A percentile compares a stretch with the other conserved stretches of the same genome.
phyloP scores from a whole-genome alignment of 2,329 filamentous ascomycete species.

The Knoxdaviesia capensis region DNA sequence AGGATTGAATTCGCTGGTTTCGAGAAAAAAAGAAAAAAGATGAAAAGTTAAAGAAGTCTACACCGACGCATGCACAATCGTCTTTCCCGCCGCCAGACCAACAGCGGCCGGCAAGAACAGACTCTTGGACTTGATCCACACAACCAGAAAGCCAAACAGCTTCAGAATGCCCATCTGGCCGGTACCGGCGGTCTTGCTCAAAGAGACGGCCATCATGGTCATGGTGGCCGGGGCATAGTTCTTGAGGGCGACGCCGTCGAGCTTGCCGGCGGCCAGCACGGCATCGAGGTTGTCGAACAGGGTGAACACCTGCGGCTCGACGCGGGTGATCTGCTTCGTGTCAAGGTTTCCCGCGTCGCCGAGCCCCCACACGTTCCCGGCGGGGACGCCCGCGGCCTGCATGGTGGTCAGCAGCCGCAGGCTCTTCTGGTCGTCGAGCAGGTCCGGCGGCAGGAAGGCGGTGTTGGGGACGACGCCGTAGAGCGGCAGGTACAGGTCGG shows the following conservation, averaged over 20 bases:
- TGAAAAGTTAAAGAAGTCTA: neutral
- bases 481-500: conserved; percentile 24
- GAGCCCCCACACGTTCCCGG: conserved; percentile 19
- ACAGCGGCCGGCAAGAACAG: conserved; percentile 15
- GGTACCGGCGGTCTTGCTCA: conserved; percentile 18
- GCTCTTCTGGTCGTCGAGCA: conserved; percentile 15
- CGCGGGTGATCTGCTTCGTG: conserved; percentile 11
- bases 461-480: conserved; percentile 25
- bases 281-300: conserved; percentile 14
- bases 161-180: conserved; percentile 17
- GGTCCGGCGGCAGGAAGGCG: conserved; percentile 16
- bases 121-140: conserved; percentile 17
- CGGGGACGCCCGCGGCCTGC: conserved; percentile 12
- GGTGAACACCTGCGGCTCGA: conserved; percentile 13
- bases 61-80: conserved; percentile 5
- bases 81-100: conserved; percentile 14
- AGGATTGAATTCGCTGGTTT: no score
- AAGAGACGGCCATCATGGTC: conserved; percentile 15
- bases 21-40: no score
- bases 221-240: conserved; percentile 7
- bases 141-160: conserved; percentile 17
- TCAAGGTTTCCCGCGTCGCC: conserved; percentile 24
- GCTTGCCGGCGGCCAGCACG: conserved; percentile 12
- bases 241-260: conserved; percentile 11
- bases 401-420: conserved; percentile 18